phyloP scores from a whole-genome alignment of 805 yeast genomes.

The Cyberlindnera samutprakarnensis region DNA sequence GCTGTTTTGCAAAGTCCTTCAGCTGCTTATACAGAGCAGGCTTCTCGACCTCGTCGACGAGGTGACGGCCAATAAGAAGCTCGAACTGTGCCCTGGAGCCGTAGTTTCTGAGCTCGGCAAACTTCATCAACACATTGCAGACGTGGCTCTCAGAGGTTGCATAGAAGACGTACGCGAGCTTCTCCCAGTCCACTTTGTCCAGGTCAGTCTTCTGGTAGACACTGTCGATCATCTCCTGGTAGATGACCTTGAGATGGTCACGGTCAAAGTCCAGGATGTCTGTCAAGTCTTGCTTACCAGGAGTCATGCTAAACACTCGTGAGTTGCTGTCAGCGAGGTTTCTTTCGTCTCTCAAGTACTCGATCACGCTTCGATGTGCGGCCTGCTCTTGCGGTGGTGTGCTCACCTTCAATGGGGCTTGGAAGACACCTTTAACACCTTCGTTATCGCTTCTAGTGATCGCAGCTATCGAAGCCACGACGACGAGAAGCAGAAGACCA shows the following conservation, averaged over 20 bases:
- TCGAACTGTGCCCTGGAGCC: conserved; percentile 40
- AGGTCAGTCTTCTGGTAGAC: conserved; percentile 12
- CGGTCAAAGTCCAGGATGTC: conserved; percentile 19
- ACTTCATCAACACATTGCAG: conserved; percentile 44
- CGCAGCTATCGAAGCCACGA: too few species aligned
- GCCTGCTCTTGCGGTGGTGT: too few species aligned
- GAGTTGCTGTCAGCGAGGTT: too few species aligned
- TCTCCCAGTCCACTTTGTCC: conserved; percentile 31
- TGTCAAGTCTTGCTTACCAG: too few species aligned
- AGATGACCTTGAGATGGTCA: conserved; percentile 15
- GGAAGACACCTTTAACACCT: too few species aligned
- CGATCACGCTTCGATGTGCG: too few species aligned
- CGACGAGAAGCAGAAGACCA: too few species aligned
- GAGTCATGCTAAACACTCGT: too few species aligned
- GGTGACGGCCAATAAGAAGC: conserved; percentile 30
- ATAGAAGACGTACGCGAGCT: conserved; percentile 52
- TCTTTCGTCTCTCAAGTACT: too few species aligned
- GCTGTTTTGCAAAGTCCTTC: conserved; percentile 3
- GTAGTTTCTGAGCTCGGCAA: conserved; percentile 30
- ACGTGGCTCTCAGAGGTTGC: conserved; percentile 47
- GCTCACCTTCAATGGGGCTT: too few species aligned
- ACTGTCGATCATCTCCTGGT: conserved; percentile 19
- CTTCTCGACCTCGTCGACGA: conserved; percentile 17
- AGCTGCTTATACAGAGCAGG: conserved; percentile 9
- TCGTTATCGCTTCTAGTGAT: too few species aligned